These are phyloP conservation scores for Thraustochytrium striatum DNA, from an alignment of 352 stramenopile genomes.

Conservation along the genomic window DNA sequence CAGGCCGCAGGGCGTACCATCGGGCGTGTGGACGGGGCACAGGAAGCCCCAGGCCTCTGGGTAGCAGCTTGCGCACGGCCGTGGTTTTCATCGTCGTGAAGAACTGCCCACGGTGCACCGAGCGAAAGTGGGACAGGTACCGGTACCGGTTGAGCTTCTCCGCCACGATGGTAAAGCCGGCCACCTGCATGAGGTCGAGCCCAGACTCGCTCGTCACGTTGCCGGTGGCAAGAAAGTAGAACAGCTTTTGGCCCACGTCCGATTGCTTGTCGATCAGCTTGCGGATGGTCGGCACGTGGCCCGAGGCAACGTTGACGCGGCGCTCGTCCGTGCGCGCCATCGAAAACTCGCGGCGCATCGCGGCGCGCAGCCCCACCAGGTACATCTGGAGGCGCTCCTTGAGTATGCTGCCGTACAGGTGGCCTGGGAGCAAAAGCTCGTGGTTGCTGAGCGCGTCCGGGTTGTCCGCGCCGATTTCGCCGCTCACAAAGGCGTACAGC, in stretches of 20 bases:
- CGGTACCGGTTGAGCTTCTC: constrained; percentile 93
- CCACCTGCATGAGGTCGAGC: constrained; percentile 56
- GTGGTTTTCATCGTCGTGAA: constrained; percentile 98
- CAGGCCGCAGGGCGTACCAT: constrained; percentile 97
- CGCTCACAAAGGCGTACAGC: constrained; percentile 92
- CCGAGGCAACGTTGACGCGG: background rate
- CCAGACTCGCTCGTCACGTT: constrained; percentile 49
- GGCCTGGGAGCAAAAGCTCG: constrained; percentile 86
- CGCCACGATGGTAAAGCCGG: constrained; percentile 73
- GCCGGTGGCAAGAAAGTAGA: constrained; percentile 90
- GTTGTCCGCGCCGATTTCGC: constrained; percentile 91
- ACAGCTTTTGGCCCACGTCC: constrained; percentile 87
- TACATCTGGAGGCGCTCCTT: constrained; percentile 98
- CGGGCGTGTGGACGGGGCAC: constrained; percentile 95
- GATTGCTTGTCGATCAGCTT: constrained; percentile 84
- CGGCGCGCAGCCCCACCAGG: constrained; percentile 65
- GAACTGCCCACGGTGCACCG: constrained; percentile 99
- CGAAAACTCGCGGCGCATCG: constrained; percentile 64
- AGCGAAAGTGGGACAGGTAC: constrained; percentile 94
- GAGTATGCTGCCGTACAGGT: constrained; percentile 85
- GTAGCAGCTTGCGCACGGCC: constrained; percentile 91
- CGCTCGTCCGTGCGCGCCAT: constrained; percentile 54
- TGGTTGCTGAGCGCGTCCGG: constrained; percentile 98
- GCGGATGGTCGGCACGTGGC: constrained; percentile 65
- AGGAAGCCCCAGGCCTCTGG: constrained; percentile 99